A percentile compares a stretch with the other conserved stretches of the same genome.
phyloP scores from a whole-genome alignment of 768 basidiomycete genomes.

The Tephrocybe rancida region DNA sequence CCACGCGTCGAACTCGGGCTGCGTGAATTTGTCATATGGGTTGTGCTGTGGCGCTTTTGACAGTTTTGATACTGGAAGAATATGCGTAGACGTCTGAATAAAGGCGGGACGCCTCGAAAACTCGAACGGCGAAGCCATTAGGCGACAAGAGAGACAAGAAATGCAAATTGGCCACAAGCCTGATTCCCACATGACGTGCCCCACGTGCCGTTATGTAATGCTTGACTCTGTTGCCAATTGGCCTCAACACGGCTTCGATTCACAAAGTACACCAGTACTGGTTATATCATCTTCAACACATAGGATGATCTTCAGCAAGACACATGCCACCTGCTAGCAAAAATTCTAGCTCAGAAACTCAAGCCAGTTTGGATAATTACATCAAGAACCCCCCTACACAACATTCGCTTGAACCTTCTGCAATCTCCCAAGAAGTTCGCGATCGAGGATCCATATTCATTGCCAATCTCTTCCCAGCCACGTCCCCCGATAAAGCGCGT shows the following conservation, averaged over 20 bases:
- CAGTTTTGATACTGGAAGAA: conserved; percentile 15
- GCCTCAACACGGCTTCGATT: no score
- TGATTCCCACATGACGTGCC: conserved; percentile 4
- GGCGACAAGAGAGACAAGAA: conserved; percentile 6
- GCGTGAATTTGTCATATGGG: conserved; percentile 74
- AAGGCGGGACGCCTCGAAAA: conserved; percentile 12
- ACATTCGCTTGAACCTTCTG: conserved; percentile 39
- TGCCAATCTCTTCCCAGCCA: conserved; percentile 61
- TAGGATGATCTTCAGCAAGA: neutral
- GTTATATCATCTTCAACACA: neutral
- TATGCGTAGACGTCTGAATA: conserved; percentile 12
- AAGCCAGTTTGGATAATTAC: conserved; percentile 51
- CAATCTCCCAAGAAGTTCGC: conserved; percentile 72
- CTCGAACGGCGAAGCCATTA: conserved; percentile 17
- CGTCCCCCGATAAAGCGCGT: conserved; percentile 52
- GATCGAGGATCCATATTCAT: conserved; percentile 78
- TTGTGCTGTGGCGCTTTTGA: conserved; percentile 60
- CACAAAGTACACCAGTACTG: no score
- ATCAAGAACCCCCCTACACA: conserved; percentile 45
- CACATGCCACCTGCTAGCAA: conserved; percentile 9
- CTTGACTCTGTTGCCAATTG: no score
- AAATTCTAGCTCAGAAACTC: neutral
- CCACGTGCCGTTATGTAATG: conserved; percentile 5
- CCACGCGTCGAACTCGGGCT: conserved; percentile 71
- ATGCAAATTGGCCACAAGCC: neutral